Conservation (phyloP, 108 stramenopile genomes). For the Discostella stelligeroides region DNA sequence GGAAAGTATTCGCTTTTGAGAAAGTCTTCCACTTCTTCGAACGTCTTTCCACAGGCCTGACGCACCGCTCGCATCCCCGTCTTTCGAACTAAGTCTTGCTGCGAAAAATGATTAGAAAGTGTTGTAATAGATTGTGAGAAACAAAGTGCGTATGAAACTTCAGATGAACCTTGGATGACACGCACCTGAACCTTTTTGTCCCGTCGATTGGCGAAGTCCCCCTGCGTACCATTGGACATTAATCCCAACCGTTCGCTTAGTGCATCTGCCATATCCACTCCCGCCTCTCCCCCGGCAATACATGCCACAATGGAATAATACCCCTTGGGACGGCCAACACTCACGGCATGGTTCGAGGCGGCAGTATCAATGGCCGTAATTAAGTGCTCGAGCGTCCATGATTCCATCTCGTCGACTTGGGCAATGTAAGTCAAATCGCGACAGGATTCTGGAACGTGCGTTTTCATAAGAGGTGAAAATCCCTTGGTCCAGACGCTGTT, state of each 20-base stretch:
- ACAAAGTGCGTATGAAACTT: not conserved
- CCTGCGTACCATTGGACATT: constrained; percentile 67
- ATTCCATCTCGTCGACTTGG: constrained; percentile 56
- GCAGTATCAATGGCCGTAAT: constrained; percentile 31
- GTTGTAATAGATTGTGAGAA: not conserved
- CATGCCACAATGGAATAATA: constrained; percentile 56
- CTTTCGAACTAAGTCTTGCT: constrained; percentile 77
- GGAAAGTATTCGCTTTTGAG: constrained; percentile 63
- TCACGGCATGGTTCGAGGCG: not conserved
- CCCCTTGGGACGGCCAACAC: constrained; percentile 10
- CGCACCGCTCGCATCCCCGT: constrained; percentile 81
- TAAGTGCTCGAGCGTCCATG: constrained; percentile 51
- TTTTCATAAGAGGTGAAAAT: constrained; percentile 34
- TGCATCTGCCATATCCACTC: constrained; percentile 77
- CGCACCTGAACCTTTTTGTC: constrained; percentile 74
- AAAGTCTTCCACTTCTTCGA: constrained; percentile 73
- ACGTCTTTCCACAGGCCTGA: constrained; percentile 76
- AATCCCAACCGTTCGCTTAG: constrained; percentile 67
- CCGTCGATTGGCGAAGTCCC: constrained; percentile 69
- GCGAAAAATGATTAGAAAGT: not conserved
- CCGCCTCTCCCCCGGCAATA: constrained; percentile 86
- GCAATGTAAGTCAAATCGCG: constrained; percentile 63
- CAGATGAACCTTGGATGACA: not conserved
- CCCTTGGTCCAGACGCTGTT: constrained; percentile 14
- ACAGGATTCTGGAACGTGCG: constrained; percentile 65